Evolutionary conservation across 768 basidiomycete genomes (phyloP), one percentile per base, ranked within the genome.

Genomic region (Pleurotus giganteus): DNA sequence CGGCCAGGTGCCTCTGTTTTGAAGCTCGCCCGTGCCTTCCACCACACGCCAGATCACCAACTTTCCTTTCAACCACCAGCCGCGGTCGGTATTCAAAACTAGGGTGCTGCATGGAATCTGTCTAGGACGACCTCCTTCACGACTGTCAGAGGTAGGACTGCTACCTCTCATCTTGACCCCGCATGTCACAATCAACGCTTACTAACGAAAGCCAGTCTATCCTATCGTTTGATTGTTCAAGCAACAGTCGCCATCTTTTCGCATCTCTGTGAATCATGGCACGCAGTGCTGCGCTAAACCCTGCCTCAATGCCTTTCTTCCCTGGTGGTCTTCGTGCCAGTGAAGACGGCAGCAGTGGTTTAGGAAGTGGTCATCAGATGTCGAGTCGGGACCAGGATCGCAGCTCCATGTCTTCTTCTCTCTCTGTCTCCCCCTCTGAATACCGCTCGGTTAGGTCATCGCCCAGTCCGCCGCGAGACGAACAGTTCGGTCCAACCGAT

Each of bases 221-320:
- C 65, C 66, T 66, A 57, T 58, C 59, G 58, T 71, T 67, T 68
- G 71, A 69, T 74, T 69, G 71, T 69, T 71, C 58, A 47, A 51
- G 65, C 62, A 61, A 65, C 65, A 68, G 66, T 69, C 67, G 69
- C 61, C 69, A 66, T 65, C 65, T 61, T 60, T 59, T 59, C 58
- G 65, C 59, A n/a, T n/a, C 56, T 61, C 60, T 60, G 61, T 57
- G 60, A 66, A 73, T 71, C 66, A 88, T 90, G 85, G 84, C 87
- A 58, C 84, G 83, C 79, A 88, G 84, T 63, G 85, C 82, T 64
- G 79, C 87, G 57, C 74, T 91, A 63, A 91, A 91, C 70, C 89
- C 90, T 60, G 78, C 88, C 58, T 92, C 89, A 56, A 84, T 84
- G 67, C 90, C 90, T 47, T 92, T 92, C 80, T 90, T 90, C 68